phyloP scores from a whole-genome alignment of 1,284 basidiomycete genomes.

The Ganoderma boninense region DNA sequence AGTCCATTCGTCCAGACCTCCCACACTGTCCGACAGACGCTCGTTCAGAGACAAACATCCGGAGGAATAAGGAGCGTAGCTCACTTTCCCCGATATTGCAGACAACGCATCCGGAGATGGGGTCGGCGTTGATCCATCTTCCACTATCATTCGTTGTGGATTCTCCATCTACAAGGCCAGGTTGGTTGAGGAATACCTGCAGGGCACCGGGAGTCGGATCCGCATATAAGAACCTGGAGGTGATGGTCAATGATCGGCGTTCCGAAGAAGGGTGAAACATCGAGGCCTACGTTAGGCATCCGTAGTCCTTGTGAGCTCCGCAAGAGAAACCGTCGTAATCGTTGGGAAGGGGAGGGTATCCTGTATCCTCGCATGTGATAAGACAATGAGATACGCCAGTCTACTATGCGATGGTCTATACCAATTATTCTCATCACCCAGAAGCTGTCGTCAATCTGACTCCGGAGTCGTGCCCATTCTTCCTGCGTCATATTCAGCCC shows the following conservation, averaged over 20 bases:
- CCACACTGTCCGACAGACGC: slow-evolving; percentile 64
- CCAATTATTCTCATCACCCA: slow-evolving; percentile 90
- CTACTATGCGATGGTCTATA: slow-evolving; percentile 35
- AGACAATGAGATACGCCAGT: not conserved
- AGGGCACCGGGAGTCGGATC: slow-evolving; percentile 82
- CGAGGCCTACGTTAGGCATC: slow-evolving; percentile 77
- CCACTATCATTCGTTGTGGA: slow-evolving; percentile 57
- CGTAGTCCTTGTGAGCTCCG: slow-evolving; percentile 89
- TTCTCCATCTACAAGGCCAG: slow-evolving; percentile 46
- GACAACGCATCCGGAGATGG: slow-evolving; percentile 79
- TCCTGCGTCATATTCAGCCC: slow-evolving; percentile 76
- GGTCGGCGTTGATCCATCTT: slow-evolving; percentile 82
- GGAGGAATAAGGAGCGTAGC: slow-evolving; percentile 35
- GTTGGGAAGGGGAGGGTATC: slow-evolving; percentile 85
- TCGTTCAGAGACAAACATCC: not conserved
- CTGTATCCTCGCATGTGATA: slow-evolving; percentile 44
- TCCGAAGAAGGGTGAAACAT: not conserved
- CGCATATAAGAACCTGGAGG: slow-evolving; percentile 74
- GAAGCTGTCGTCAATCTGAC: slow-evolving; percentile 81
- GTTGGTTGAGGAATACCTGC: slow-evolving; percentile 76
- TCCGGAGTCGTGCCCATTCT: slow-evolving; percentile 74
- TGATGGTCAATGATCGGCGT: slow-evolving; percentile 7
- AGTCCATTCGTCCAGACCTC: slow-evolving; percentile 86
- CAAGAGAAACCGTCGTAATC: slow-evolving; percentile 84
- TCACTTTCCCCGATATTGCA: slow-evolving; percentile 88